Base-by-base conservation (phyloP, 1,139 yeast genomes). In the Diutina siamensis region DNA sequence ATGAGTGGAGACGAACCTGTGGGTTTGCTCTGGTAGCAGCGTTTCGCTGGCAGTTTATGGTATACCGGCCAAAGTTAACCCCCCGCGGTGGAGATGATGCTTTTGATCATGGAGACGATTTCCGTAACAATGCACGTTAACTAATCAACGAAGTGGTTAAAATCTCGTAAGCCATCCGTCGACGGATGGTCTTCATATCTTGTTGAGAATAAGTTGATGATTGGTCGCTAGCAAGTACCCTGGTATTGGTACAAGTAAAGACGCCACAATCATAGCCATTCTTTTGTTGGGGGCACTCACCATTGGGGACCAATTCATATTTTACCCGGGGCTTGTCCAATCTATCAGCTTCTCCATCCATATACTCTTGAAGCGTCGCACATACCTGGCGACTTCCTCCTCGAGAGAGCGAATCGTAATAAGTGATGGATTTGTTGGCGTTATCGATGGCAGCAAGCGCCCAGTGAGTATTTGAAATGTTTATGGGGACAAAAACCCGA, bases 181-280 rank as follows among this genome's bases (percentile, higher is more conserved):
- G 65, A 52, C 98, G 69, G 50, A 92, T 68, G 3, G 62, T 58
- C 15, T 69, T 69, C 80, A 92, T 88, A 56, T 88, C 95, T 7
- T 67, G 64, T 54, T 84, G 94, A 18, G 75, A 61, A 56, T 80
- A 92, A 3, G 61, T 59, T 44, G 85, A 63, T 0, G 67, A 65
- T 33, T 62, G 58, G 10, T 65, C 64, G 47, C 76, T 59, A 17
- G 86, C 67, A 42, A 85, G 55, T 45, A 73, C 80, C 46, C 78
- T 74, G 1, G 87, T 86, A 49, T 83, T 83, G 47, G 87, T 76
- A 60, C 97, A 84, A 8, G 94, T 77, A 57, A 89, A 92, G 1
- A 92, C 95, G 1, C 99, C 99, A 64, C 99, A 94, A 60, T 94
- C 99, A 53, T 62, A 85, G 0, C 97, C 97, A 58, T 94, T 94